These are phyloP conservation scores for Sesbania bispinosa DNA, from an alignment of 306 rosid genomes.

Conservation along the genomic window DNA sequence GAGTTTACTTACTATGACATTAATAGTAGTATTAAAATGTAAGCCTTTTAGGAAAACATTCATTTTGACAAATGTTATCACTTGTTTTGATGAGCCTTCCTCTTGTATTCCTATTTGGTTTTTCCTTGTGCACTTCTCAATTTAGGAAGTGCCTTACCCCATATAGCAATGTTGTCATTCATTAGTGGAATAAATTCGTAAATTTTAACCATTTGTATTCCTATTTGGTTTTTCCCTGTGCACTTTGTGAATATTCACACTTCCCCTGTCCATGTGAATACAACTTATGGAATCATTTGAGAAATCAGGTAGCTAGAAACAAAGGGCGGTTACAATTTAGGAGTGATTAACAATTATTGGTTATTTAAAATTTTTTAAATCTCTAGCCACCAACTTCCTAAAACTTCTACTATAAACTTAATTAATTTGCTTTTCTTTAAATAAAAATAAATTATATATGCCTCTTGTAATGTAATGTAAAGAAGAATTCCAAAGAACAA, in stretches of 20 bases:
- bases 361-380: background rate
- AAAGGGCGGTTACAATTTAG: slow-evolving; percentile 37
- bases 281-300: too few relatives aligned
- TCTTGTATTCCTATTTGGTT: background rate
- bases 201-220: too few relatives aligned
- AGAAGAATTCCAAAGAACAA: background rate
- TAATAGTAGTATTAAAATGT: background rate
- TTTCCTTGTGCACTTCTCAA: slow-evolving; percentile 1
- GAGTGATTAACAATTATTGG: slow-evolving; percentile 22
- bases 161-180: too few relatives aligned
- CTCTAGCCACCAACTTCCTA: slow-evolving; percentile 15
- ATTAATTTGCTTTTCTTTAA: background rate
- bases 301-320: slow-evolving; percentile 58
- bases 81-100: background rate
- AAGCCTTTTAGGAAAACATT: background rate
- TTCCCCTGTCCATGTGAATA: background rate
- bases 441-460: background rate
- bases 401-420: background rate
- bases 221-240: background rate
- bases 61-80: background rate
- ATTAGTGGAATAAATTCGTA: too few relatives aligned
- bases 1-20: background rate
- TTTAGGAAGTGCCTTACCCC: too few relatives aligned
- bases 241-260: slow-evolving; percentile 5
- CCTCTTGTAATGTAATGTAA: background rate